These are phyloP conservation scores for Pochonia chlamydosporia DNA, from an alignment of 2,329 filamentous ascomycete species.

Conservation along the genomic window DNA sequence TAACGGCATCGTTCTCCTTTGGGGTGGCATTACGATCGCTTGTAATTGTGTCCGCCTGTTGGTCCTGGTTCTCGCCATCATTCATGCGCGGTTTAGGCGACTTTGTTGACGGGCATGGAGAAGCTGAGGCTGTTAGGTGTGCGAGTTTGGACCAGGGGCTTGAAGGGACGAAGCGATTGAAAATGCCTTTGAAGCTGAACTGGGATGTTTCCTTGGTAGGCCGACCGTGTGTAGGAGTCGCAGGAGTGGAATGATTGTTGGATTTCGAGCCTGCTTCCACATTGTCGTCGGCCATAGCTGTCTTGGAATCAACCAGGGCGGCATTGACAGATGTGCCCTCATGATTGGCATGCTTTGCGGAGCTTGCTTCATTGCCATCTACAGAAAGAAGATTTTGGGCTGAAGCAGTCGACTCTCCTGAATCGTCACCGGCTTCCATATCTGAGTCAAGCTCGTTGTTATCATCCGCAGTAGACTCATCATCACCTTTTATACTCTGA, in stretches of 20 bases:
- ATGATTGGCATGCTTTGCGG: not conserved
- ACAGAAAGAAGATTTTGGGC: not conserved
- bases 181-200: slow-evolving; percentile 16
- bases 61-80: not conserved
- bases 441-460: no score
- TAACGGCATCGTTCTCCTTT: no score
- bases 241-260: not conserved
- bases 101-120: not conserved
- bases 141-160: slow-evolving; percentile 19
- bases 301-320: not conserved
- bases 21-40: no score
- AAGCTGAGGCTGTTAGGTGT: slow-evolving; percentile 5
- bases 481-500: not conserved
- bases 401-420: not conserved
- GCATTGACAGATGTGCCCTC: not conserved
- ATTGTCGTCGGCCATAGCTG: not conserved
- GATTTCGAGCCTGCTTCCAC: not conserved
- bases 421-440: not conserved
- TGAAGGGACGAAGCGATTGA: slow-evolving; percentile 18
- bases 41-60: not conserved
- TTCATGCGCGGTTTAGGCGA: not conserved
- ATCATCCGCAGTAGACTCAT: not conserved
- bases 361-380: not conserved
- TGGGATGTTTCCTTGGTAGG: slow-evolving; percentile 6
- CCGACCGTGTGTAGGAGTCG: not conserved